Conservation (phyloP, 83 land plant genomes). For the Picea abies region DNA sequence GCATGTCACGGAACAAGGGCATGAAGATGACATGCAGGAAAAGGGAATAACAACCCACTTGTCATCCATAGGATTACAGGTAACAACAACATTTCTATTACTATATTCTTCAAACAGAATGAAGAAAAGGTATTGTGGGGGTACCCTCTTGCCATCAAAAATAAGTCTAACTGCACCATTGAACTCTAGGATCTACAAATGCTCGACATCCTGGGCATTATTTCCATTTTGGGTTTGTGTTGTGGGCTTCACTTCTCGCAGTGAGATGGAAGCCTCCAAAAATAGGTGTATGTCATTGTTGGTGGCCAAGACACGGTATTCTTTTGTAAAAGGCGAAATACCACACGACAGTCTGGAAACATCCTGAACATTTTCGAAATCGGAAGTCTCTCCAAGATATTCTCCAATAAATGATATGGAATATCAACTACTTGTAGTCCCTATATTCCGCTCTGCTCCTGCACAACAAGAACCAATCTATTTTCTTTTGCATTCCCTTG, state of each 20-base stretch:
- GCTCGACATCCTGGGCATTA: too few relatives aligned
- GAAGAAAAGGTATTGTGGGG: neutral
- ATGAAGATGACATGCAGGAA: neutral
- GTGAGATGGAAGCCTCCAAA: too few relatives aligned
- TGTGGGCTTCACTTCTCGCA: too few relatives aligned
- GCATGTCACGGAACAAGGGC: neutral
- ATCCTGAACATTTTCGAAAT: slow-evolving; percentile 5
- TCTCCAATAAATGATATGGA: slow-evolving; percentile 10
- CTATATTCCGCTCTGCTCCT: neutral
- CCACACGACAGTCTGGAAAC: neutral
- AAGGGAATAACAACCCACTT: too few relatives aligned
- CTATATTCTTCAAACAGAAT: neutral
- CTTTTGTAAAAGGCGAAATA: too few relatives aligned
- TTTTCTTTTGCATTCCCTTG: too few relatives aligned
- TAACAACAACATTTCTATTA: neutral
- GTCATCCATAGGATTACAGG: neutral
- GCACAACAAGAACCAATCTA: neutral
- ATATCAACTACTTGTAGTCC: neutral
- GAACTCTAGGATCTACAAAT: slow-evolving; percentile 4
- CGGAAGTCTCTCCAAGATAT: slow-evolving; percentile 3
- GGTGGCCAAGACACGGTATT: too few relatives aligned
- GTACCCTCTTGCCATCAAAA: neutral
- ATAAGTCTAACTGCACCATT: neutral
- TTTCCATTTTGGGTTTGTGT: too few relatives aligned
- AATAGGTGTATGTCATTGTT: too few relatives aligned